Evolutionary conservation across 1,284 basidiomycete species (phyloP).

Genomic region (Sphagnurus paluster): DNA sequence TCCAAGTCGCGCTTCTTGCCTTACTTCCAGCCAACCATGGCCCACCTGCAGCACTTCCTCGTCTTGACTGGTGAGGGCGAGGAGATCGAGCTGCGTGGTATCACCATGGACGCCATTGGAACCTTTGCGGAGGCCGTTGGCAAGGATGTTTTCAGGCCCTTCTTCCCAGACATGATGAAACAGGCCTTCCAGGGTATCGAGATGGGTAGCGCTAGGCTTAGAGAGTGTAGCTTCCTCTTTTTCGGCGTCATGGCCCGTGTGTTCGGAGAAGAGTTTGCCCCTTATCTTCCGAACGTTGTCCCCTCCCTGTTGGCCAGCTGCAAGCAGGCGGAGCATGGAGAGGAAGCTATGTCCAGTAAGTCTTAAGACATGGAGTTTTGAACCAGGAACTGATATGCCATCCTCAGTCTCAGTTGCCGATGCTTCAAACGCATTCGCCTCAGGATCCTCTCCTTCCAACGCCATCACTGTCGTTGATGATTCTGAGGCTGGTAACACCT

Average conservation of each 20-base stretch:
- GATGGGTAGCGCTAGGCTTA: slow-evolving; percentile 84
- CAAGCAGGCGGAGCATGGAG: slow-evolving; percentile 82
- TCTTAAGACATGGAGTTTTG: slow-evolving; percentile 1
- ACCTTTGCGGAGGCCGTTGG: slow-evolving; percentile 98
- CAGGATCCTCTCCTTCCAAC: slow-evolving; percentile 69
- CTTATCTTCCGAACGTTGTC: slow-evolving; percentile 85
- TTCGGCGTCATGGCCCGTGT: slow-evolving; percentile 98
- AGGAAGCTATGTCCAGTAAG: slow-evolving; percentile 51
- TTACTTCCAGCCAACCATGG: slow-evolving; percentile 95
- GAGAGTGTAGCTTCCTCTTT: slow-evolving; percentile 98
- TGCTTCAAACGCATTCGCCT: slow-evolving; percentile 60
- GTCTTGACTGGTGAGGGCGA: slow-evolving; percentile 83
- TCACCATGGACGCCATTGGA: slow-evolving; percentile 97
- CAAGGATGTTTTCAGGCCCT: slow-evolving; percentile 91
- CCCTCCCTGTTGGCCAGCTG: slow-evolving; percentile 86
- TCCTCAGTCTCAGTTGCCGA: slow-evolving; percentile 49
- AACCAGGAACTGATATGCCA: background rate
- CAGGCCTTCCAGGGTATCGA: slow-evolving; percentile 91
- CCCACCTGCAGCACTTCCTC: slow-evolving; percentile 85
- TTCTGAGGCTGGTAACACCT: slow-evolving; percentile 47
- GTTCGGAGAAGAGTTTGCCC: slow-evolving; percentile 92
- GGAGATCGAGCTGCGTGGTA: slow-evolving; percentile 93
- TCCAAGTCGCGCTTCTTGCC: slow-evolving; percentile 91
- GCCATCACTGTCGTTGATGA: slow-evolving; percentile 63
- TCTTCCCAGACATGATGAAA: slow-evolving; percentile 95